Conservation (phyloP, 1,284 basidiomycete genomes). For the Ganoderma resinaceum region DNA sequence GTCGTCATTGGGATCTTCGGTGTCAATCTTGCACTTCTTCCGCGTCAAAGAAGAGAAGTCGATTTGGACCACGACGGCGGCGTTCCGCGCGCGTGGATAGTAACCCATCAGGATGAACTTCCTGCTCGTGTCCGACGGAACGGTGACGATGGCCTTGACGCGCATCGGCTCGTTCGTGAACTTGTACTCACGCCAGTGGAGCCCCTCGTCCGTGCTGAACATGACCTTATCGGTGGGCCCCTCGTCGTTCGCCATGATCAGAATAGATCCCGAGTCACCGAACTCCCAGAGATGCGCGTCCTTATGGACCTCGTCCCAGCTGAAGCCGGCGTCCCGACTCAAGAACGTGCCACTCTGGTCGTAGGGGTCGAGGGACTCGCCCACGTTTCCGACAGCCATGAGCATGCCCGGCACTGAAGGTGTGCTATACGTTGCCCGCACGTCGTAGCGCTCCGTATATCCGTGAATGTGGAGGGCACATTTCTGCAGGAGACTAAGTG, state of each 20-base stretch:
- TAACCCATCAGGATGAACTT: slow-evolving; percentile 89
- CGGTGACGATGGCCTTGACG: slow-evolving; percentile 84
- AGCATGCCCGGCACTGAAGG: slow-evolving; percentile 93
- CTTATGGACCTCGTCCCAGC: slow-evolving; percentile 98
- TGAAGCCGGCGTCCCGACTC: slow-evolving; percentile 95
- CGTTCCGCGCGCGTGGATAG: slow-evolving; percentile 54
- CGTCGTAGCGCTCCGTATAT: slow-evolving; percentile 92
- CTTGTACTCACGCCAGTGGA: slow-evolving; percentile 87
- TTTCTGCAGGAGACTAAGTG: slow-evolving; percentile 50
- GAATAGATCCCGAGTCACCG: slow-evolving; percentile 94
- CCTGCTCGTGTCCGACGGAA: slow-evolving; percentile 90
- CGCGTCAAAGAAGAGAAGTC: slow-evolving; percentile 87
- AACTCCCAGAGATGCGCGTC: slow-evolving; percentile 99
- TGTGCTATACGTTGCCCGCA: slow-evolving; percentile 90
- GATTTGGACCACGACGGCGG: slow-evolving; percentile 81
- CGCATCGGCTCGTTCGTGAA: slow-evolving; percentile 82
- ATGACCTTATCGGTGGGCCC: slow-evolving; percentile 89
- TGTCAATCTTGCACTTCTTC: slow-evolving; percentile 76
- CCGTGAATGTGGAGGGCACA: slow-evolving; percentile 95
- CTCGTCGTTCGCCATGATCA: slow-evolving; percentile 96
- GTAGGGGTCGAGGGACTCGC: slow-evolving; percentile 83
- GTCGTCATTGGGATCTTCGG: slow-evolving; percentile 78
- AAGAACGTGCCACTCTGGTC: slow-evolving; percentile 94
- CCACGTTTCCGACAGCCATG: slow-evolving; percentile 98
- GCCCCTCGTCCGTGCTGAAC: slow-evolving; percentile 90